phyloP scores from a whole-genome alignment of 2,329 filamentous ascomycete genomes.

The Aspergillus fischeri region DNA sequence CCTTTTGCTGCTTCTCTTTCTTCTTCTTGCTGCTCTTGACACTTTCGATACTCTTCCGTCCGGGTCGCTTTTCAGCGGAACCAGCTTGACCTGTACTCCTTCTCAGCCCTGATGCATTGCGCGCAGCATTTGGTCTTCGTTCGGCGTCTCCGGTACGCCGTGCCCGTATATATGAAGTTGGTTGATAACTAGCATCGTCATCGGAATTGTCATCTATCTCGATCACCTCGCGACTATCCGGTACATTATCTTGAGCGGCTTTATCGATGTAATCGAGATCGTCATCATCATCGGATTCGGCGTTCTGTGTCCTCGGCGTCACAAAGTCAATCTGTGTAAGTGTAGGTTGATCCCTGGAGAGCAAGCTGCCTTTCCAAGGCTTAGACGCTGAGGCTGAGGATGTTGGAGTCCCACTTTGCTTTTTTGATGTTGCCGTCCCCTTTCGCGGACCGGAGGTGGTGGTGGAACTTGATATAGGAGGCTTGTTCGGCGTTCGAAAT shows the following conservation, averaged over 20 bases:
- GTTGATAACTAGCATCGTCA: conserved; percentile 20
- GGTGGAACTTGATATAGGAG: conserved; percentile 6
- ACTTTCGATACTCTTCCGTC: conserved; percentile 17
- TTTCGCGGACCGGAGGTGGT: conserved; percentile 16
- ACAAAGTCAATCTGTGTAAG: conserved; percentile 42
- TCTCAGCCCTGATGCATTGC: conserved; percentile 15
- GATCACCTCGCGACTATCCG: conserved; percentile 16
- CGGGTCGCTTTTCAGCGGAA: conserved; percentile 13
- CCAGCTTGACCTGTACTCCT: conserved; percentile 6
- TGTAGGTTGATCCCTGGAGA: conserved; percentile 32
- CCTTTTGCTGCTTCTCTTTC: conserved; percentile 18
- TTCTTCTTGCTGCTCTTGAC: conserved; percentile 19
- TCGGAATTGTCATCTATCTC: conserved; percentile 23
- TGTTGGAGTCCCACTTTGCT: conserved; percentile 8
- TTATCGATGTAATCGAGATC: conserved; percentile 30
- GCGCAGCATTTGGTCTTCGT: conserved; percentile 8
- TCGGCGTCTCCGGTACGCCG: conserved; percentile 7
- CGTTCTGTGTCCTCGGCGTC: conserved; percentile 17
- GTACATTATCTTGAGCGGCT: not conserved
- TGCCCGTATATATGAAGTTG: conserved; percentile 7
- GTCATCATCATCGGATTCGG: conserved; percentile 14
- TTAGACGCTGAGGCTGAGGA: conserved; percentile 17
- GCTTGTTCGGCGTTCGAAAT: conserved; percentile 20
- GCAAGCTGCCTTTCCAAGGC: conserved; percentile 15
- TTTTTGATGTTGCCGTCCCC: conserved; percentile 9